Evolutionary conservation across 768 basidiomycete genomes (phyloP), one percentile per base, ranked within the genome.

Genomic region (Lepiota brunneoincarnata): DNA sequence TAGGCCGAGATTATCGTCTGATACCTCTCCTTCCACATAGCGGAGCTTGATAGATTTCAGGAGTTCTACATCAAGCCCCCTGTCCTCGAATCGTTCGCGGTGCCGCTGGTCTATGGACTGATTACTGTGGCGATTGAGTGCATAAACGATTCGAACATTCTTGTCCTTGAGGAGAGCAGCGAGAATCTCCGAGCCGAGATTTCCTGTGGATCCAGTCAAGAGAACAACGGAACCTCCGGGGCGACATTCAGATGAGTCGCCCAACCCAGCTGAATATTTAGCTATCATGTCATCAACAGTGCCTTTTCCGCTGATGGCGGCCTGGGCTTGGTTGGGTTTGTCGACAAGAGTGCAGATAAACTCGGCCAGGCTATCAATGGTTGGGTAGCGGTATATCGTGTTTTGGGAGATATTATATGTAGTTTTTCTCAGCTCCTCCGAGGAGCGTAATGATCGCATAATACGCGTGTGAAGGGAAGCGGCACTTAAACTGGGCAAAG

Each of bases 171-270:
- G 40, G 9, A 76, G 67, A 6, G 57, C 47, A 0, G 58, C 61
- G 4, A 76, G 67, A 6, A 74, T 52, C 37, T 72, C 64, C 0
- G 70, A 66, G 10, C 75, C 75, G 1, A 76, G 63, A 17, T 64
- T 65, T 2, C 75, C 75, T 0, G 75, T 76, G 11, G 67, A 64
- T 9, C 75, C 75, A 0, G 75, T 76, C n/a, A 76, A 52, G 2
- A 74, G 58, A 0, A 76, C 68, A 0, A 69, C 68, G 12, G 41
- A n/a, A 9, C 31, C 11, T 31, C 31, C 31, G n/a, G n/a, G n/a
- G 31, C 31, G 2, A 31, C 7, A 6, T 2, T 31, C 31, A 31
- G 31, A 10, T 10, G 31, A 31, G 31, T 31, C 11, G 11, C 11
- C 31, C 6, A 18, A n/a, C 24, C 41, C 45, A 7, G 52, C 18